Evolutionary conservation across 768 basidiomycete genomes (phyloP), one percentile per base, ranked within the genome.

Genomic region (Amanita rimosa): DNA sequence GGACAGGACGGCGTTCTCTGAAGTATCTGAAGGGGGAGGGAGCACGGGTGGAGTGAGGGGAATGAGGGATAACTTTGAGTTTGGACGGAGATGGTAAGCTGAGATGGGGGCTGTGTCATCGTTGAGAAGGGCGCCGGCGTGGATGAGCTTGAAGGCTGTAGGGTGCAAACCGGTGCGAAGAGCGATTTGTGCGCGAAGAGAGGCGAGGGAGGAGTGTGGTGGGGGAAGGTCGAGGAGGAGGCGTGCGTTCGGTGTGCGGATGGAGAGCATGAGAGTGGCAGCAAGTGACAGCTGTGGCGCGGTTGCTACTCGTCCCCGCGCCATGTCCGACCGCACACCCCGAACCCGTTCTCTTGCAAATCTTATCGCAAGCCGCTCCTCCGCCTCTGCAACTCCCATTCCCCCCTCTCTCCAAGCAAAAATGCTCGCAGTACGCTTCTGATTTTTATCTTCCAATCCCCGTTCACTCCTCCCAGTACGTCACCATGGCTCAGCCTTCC

Each of bases 351-450:
- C 64, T 41, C 54, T 69, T 58, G 67, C 67, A 21, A 64, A 68
- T 50, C 67, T 81, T 39, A 72, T 80, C 53, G 61, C 67, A 37
- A 69, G 5, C 31, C 13, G 65, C 48, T 57, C 55, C 33, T 51
- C 65, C 63, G 60, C 29, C 1, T 31, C 49, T 52, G 62, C 51
- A 58, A 21, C 48, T 1, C 49, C 85, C 41, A 87, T 98, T 53
- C 94, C 94, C 0, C 89, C 93, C 0, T 75, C 79, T 40, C 74
- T 98, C 39, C 92, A 93, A 61, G 90, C 88, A 53, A 96, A 92
- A 71, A 87, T 97, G 85, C 88, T 86, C 36, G 88, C 85, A 24
- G 91, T 94, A 61, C 57, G 64, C 35, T 11, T 29, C 17, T 10
- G 1, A 22, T 39, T 38, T 39, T 38, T 14, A 13, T 51, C 39